Base-by-base conservation (phyloP, 2,329 filamentous ascomycete genomes). In the Verticillium zaregamsianum region DNA sequence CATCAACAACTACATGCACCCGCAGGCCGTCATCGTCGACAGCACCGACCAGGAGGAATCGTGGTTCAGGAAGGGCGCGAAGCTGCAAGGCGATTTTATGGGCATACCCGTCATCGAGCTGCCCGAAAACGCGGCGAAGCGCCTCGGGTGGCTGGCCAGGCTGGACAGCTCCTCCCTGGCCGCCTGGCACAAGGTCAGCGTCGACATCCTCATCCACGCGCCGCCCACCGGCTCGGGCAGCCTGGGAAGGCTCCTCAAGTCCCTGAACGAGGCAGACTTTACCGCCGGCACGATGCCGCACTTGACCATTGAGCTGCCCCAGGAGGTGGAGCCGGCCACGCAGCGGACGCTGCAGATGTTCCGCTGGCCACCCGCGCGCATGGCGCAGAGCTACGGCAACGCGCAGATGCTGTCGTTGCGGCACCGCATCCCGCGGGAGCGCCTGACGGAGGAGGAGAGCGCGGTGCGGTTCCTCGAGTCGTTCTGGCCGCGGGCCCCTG, bases 181-280 rank as follows among this genome's bases (percentile, higher is more conserved):
- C 66, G 90, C 85, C 37, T 97, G 93, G 93, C 88, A 94, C 72
- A 84, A 86, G 56, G 80, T 91, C 5, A 86, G 82, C 40, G 82
- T 98, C 64, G 92, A 98, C 66, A 91, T 99, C 59, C 74, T 97
- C 14, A 85, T 98, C 9, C 91, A 96, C 63, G 92, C 91, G 1
- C 84, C 87, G 7, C 77, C 86, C 3, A 82, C 82, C 9, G 88
- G 90, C 23, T 89, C 91, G 2, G 93, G 91, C 12, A 90, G 89
- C 58, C 73, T 97, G 33, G 85, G 92, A 58, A 84, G 92, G 61
- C 81, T 97, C 35, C 82, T 99, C 4, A 84, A 85, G 63, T 97
- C 93, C 5, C 81, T 99, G 31, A 80, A 84, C 64, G 78, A 79
- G 8, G 92, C 91, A 5, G 92, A 97, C 71, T 94, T 93, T 71